Base-by-base conservation (phyloP, 1,284 basidiomycete genomes). In the Cystobasidiaceae sp. region DNA sequence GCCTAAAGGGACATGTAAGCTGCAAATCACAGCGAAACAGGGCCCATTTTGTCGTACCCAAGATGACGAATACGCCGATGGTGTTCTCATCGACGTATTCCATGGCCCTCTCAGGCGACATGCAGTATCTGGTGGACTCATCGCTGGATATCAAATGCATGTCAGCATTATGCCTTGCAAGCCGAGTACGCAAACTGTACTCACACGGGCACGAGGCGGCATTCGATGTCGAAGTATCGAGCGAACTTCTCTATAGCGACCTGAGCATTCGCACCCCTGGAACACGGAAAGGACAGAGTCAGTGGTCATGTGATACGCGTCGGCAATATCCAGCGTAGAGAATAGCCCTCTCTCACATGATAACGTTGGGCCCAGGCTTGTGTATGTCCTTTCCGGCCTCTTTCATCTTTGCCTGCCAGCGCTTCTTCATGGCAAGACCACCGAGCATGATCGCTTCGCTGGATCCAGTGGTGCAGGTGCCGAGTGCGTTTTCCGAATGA, bases 391-490 rank as follows among this genome's bases (percentile, higher is more conserved):
- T 92, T 41, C 93, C 93, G 0, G 84, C 84, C 0, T 85, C 86
- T 78, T 92, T 93, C 77, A 88, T 86, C 74, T 84, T 86, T 69
- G 85, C 85, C 77, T 97, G 93, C 93, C 93, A 97, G 51, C 86
- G 82, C 73, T 87, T 88, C 80, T 97, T 97, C 85, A 97, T 89
- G 17, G 93, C 90, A 21, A 97, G 83, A 46, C 92, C 93, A 17
- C 65, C 93, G 6, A 96, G 86, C 78, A 93, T 90, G 72, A 93
- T 76, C 3, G 78, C 78, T 67, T 79, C 90, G 2, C 90, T 93
- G 0, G 89, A 92, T 6, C 93, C 93, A 0, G 93, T 94, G 2
- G 93, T 96, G 0, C 93, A 92, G 0, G 93, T 94, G 6, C 91
- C 91, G 61, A 93, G 84, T 0, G 90, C 88, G 60, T 86, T 79